These are phyloP conservation scores for Boletus pseudopeckii DNA, from an alignment of 768 basidiomycete genomes.

Conservation along the genomic window DNA sequence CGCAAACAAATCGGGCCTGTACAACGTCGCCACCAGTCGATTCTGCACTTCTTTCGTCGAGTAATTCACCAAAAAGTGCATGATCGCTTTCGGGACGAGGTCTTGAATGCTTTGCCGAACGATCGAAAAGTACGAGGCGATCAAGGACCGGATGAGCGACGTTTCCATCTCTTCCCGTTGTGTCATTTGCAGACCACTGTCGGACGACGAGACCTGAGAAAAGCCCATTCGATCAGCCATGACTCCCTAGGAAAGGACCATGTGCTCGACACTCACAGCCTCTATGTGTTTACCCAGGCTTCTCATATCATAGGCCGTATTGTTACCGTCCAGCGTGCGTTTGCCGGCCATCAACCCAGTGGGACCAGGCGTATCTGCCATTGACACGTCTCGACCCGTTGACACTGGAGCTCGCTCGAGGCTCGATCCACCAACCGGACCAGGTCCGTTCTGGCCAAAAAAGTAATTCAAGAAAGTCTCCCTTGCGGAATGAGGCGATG, in stretches of 20 bases:
- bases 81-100: slow-evolving; percentile 94
- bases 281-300: slow-evolving; percentile 97
- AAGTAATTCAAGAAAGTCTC: slow-evolving; percentile 98
- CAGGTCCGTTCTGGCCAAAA: slow-evolving; percentile 88
- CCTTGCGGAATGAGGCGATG: slow-evolving; percentile 57
- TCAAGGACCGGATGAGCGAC: slow-evolving; percentile 88
- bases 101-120: slow-evolving; percentile 97
- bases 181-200: slow-evolving; percentile 61
- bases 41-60: slow-evolving; percentile 98
- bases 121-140: slow-evolving; percentile 93
- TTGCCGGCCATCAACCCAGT: slow-evolving; percentile 67
- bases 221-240: slow-evolving; percentile 4
- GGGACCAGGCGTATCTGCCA: slow-evolving; percentile 46
- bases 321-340: slow-evolving; percentile 66
- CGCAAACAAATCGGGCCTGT: slow-evolving; percentile 90
- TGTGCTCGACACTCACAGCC: slow-evolving; percentile 60
- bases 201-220: slow-evolving; percentile 52
- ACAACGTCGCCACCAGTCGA: slow-evolving; percentile 87
- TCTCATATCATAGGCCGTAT: slow-evolving; percentile 97
- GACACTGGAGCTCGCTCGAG: slow-evolving; percentile 46
- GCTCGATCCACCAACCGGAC: slow-evolving; percentile 59
- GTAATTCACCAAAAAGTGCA: slow-evolving; percentile 96
- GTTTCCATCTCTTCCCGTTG: slow-evolving; percentile 96
- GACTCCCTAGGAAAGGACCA: not conserved
- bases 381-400: slow-evolving; percentile 64